These are phyloP conservation scores for Colletotrichum euphorbiae DNA, from an alignment of 2,329 filamentous ascomycete genomes.

Conservation along the genomic window DNA sequence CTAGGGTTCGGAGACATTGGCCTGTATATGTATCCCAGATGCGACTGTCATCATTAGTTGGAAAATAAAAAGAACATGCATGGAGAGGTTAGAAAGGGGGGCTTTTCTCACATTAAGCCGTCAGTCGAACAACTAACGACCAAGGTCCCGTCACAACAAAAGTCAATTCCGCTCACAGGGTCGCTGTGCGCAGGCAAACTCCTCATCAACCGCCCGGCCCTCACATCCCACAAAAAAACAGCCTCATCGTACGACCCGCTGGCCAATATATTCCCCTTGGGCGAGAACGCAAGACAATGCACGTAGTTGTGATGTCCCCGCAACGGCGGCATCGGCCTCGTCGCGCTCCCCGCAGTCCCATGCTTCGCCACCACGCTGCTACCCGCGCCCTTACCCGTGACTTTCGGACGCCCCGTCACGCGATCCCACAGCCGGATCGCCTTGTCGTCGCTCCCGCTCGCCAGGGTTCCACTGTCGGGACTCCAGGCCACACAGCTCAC, in stretches of 20 bases:
- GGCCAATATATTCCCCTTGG: conserved; percentile 96
- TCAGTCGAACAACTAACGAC: conserved; percentile 93
- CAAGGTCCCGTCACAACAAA: conserved; percentile 90
- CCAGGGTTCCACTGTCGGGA: conserved; percentile 87
- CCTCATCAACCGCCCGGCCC: conserved; percentile 87
- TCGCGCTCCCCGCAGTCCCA: conserved; percentile 24
- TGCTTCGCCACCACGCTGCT: conserved; percentile 40
- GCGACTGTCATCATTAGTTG: conserved; percentile 61
- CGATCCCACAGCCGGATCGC: conserved; percentile 92
- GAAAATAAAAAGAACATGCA: not conserved
- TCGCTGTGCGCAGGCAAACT: conserved; percentile 94
- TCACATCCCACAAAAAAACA: conserved; percentile 95
- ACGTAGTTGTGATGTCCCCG: conserved; percentile 96
- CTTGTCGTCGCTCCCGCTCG: conserved; percentile 96
- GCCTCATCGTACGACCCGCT: conserved; percentile 97
- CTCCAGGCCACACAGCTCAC: conserved; percentile 95
- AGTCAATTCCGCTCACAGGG: conserved; percentile 92
- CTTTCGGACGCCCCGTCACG: conserved; percentile 68
- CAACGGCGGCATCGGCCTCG: conserved; percentile 65
- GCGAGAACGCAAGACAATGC: conserved; percentile 93
- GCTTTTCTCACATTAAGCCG: conserved; percentile 76
- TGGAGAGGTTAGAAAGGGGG: not conserved
- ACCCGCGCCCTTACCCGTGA: conserved; percentile 52
- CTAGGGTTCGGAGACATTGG: conserved; percentile 92
- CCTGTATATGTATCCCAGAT: conserved; percentile 97